A percentile compares a stretch with the other conserved stretches of the same genome.
These are phyloP conservation scores for Ophiognomonia clavigignenti-juglandacearum DNA, from an alignment of 2,329 filamentous ascomycete genomes.

Conservation along the genomic window DNA sequence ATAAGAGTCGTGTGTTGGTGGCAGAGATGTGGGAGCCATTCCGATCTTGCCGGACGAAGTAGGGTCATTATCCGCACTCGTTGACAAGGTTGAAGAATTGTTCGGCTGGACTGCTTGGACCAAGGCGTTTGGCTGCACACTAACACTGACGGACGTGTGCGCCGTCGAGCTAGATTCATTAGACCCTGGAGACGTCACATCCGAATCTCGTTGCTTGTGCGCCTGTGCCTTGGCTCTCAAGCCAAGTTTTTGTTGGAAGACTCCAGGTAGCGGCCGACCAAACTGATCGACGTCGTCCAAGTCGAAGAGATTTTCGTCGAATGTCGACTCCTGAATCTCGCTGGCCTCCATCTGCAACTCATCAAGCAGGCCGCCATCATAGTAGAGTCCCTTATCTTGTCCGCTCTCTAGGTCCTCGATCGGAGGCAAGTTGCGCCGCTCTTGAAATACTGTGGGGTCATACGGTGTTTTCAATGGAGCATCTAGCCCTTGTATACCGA, in stretches of 20 bases:
- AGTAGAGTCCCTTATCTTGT: slow-evolving; percentile 62
- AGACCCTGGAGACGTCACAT: slow-evolving; percentile 40
- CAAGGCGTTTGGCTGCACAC: slow-evolving; percentile 20
- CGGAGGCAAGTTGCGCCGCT: slow-evolving; percentile 10
- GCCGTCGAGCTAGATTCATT: slow-evolving; percentile 46
- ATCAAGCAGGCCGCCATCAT: slow-evolving; percentile 54
- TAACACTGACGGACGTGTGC: slow-evolving; percentile 45
- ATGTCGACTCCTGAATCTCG: slow-evolving; percentile 50
- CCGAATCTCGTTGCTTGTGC: slow-evolving; percentile 40
- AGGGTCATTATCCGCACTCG: neutral
- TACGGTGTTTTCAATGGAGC: slow-evolving; percentile 17
- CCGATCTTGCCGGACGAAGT: slow-evolving; percentile 8
- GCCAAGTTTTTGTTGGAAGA: slow-evolving; percentile 50
- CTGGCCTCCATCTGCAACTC: slow-evolving; percentile 43
- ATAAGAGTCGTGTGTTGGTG: slow-evolving; percentile 45
- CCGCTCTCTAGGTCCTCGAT: slow-evolving; percentile 2
- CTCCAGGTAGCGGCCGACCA: slow-evolving; percentile 54
- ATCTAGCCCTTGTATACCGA: slow-evolving; percentile 37
- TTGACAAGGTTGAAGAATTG: slow-evolving; percentile 5
- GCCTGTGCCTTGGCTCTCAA: slow-evolving; percentile 31
- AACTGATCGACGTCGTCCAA: slow-evolving; percentile 59
- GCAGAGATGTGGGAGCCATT: slow-evolving; percentile 4
- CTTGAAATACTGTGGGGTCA: slow-evolving; percentile 15
- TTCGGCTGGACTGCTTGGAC: slow-evolving; percentile 16
- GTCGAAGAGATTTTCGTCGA: slow-evolving; percentile 73